Evolutionary conservation across 305 asterid genomes (phyloP).

Genomic region (Solanum hybrid): DNA sequence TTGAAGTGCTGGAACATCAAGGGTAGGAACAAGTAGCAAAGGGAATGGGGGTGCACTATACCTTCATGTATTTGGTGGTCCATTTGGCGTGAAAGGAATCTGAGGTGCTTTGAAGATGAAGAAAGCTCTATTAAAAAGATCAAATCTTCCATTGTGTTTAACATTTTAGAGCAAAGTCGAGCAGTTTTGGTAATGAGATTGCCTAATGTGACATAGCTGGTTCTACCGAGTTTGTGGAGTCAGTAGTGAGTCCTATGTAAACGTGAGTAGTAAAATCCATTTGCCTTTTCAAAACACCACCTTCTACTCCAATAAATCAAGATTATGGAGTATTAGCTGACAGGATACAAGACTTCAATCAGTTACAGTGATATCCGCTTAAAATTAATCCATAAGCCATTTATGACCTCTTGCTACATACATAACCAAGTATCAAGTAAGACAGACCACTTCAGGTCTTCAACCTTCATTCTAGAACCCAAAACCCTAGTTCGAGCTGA

Average conservation of each 20-base stretch:
- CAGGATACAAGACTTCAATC: not conserved
- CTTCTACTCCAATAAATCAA: constrained; percentile 1
- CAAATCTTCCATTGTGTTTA: not conserved
- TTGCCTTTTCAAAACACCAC: not conserved
- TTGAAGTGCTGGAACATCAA: not conserved
- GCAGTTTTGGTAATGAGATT: not conserved
- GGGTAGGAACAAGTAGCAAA: not conserved
- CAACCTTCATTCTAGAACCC: not conserved
- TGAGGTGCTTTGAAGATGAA: not conserved
- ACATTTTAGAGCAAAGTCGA: not conserved
- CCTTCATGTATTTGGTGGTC: not conserved
- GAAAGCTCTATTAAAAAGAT: not conserved
- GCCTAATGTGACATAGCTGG: not conserved
- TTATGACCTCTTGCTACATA: not conserved
- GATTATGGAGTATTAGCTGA: not conserved
- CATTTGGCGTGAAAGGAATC: not conserved
- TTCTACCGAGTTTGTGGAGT: not conserved
- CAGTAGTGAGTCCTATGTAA: not conserved
- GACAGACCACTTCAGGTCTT: not conserved
- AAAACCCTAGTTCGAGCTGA: not conserved
- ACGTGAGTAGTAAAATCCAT: not conserved
- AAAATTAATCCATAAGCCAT: not conserved
- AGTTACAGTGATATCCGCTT: not conserved
- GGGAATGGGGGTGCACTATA: not conserved
- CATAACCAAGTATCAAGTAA: not conserved